Evolutionary conservation across 768 basidiomycete genomes (phyloP).

Genomic region (Calocybe cyanea): DNA sequence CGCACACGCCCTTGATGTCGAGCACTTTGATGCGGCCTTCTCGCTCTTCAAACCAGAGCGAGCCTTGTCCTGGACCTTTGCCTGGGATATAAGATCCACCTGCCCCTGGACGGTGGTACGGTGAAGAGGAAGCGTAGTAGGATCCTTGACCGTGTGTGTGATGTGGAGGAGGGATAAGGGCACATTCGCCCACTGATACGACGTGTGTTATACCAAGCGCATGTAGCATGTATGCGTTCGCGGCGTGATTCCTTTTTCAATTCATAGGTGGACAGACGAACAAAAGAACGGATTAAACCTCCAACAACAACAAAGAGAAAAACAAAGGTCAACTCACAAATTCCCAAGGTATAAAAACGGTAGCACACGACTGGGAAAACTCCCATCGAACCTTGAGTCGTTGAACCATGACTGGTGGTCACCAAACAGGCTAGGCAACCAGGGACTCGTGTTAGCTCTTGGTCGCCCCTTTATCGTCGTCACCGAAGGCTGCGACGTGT

Average conservation of each 20-base stretch:
- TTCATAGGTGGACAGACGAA: background rate
- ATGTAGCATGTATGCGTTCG: conserved; percentile 94
- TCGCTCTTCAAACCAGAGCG: conserved; percentile 82
- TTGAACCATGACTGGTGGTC: conserved; percentile 95
- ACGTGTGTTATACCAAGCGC: conserved; percentile 96
- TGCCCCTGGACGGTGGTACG: conserved; percentile 26
- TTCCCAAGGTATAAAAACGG: conserved; percentile 95
- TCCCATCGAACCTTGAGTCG: conserved; percentile 89
- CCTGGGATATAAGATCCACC: conserved; percentile 37
- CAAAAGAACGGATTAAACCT: too few species aligned
- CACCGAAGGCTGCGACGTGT: background rate
- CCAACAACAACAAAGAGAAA: too few species aligned
- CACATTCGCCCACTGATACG: conserved; percentile 94
- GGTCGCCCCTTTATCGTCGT: conserved; percentile 42
- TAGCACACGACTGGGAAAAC: conserved; percentile 90
- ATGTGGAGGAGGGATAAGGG: conserved; percentile 74
- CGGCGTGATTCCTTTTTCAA: conserved; percentile 75
- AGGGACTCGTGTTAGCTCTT: conserved; percentile 67
- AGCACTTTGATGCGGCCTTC: conserved; percentile 88
- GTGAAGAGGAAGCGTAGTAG: conserved; percentile 11
- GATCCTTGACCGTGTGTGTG: conserved; percentile 24
- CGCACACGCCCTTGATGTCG: conserved; percentile 89
- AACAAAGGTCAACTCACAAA: conserved; percentile 52
- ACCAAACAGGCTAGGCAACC: conserved; percentile 55
- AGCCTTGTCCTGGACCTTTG: conserved; percentile 58